These are phyloP conservation scores for Mediolabrus comicus DNA, from an alignment of 108 stramenopile genomes.

Conservation along the genomic window DNA sequence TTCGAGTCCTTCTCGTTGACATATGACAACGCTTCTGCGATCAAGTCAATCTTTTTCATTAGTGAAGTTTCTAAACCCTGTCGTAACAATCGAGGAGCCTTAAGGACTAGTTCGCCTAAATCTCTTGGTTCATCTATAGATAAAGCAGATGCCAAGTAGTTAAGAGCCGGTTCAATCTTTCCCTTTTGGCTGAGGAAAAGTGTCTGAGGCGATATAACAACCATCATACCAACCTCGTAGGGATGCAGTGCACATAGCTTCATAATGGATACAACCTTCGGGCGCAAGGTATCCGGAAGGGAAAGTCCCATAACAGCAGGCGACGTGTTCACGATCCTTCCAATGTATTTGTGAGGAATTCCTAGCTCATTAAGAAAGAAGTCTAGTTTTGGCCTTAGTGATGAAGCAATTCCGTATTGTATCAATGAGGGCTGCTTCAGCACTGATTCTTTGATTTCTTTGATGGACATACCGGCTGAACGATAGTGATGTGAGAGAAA, in stretches of 20 bases:
- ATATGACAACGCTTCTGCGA: constrained; percentile 9
- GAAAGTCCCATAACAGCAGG: constrained; percentile 52
- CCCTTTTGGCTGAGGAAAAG: constrained; percentile 36
- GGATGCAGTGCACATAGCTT: constrained; percentile 28
- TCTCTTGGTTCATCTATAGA: constrained; percentile 14
- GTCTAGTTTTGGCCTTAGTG: constrained; percentile 48
- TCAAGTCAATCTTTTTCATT: constrained; percentile 35
- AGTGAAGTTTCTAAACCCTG: constrained; percentile 48
- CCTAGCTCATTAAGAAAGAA: constrained; percentile 43
- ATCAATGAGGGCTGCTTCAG: constrained; percentile 50
- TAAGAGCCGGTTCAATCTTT: constrained; percentile 52
- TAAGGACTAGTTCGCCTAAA: constrained; percentile 33
- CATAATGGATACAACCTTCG: constrained; percentile 36
- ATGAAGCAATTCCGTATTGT: constrained; percentile 43
- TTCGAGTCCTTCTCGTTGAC: constrained; percentile 1
- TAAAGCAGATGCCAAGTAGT: constrained; percentile 27
- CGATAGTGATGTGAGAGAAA: no score
- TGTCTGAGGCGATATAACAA: constrained; percentile 40
- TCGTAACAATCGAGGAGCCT: constrained; percentile 44
- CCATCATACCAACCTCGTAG: constrained; percentile 39
- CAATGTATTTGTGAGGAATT: constrained; percentile 15
- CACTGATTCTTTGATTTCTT: constrained; percentile 27
- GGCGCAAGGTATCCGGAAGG: constrained; percentile 44
- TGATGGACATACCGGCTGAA: constrained; percentile 39
- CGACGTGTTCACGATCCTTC: constrained; percentile 29